These are phyloP conservation scores for Artemisia argyi DNA, from an alignment of 129 eudicot species.

Conservation along the genomic window DNA sequence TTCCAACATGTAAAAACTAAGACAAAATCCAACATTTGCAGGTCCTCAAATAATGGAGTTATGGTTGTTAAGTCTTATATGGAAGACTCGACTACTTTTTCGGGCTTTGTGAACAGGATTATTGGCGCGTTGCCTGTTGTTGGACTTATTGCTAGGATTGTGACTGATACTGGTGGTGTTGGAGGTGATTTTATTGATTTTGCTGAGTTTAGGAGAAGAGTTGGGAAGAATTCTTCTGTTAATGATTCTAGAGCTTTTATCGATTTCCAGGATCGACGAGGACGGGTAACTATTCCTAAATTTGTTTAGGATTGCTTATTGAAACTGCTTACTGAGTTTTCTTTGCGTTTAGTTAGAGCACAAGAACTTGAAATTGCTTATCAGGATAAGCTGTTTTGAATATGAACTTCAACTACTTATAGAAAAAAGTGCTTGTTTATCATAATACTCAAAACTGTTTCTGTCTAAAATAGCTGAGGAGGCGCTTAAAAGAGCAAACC, in stretches of 20 bases:
- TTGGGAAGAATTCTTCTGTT: constrained; percentile 83
- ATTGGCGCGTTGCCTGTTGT: constrained; percentile 85
- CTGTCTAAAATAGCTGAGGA: no score
- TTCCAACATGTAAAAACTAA: constrained; percentile 42
- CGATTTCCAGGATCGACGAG: constrained; percentile 81
- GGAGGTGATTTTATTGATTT: constrained; percentile 89
- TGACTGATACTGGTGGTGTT: constrained; percentile 90
- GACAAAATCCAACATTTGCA: constrained; percentile 29
- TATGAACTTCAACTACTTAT: no score
- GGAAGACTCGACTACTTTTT: constrained; percentile 68
- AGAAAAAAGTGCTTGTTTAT: background rate
- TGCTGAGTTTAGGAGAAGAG: constrained; percentile 88
- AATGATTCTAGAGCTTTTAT: constrained; percentile 83
- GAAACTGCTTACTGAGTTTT: no score
- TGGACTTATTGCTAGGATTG: constrained; percentile 79
- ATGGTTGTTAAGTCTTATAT: constrained; percentile 61
- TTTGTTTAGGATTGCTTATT: no score
- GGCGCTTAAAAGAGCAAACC: no score
- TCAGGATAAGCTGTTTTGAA: no score
- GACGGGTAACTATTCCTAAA: constrained; percentile 48
- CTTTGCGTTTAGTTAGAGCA: no score
- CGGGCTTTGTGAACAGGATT: constrained; percentile 67
- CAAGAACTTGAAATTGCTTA: no score
- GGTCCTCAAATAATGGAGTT: constrained; percentile 34
- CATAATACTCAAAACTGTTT: no score